Conservation (phyloP, 768 basidiomycete genomes). For the Boletellus sp. region DNA sequence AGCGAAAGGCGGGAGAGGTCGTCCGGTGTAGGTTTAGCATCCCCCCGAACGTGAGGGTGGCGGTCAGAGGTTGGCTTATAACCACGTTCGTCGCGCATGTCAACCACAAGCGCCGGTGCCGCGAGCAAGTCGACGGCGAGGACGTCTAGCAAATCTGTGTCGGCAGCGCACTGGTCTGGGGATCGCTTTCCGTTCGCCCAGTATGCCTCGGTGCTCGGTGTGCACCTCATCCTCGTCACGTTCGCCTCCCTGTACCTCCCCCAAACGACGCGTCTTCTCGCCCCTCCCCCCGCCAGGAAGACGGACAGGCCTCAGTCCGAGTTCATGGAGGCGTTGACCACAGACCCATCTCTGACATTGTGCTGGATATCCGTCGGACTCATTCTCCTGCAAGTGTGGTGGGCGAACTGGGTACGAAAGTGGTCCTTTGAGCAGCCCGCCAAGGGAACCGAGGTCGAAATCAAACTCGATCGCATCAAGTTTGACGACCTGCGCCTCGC, state of each 20-base stretch:
- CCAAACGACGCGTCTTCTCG: slow-evolving; percentile 47
- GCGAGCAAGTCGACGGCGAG: slow-evolving; percentile 2
- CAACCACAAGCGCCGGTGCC: not conserved
- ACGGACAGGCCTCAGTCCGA: slow-evolving; percentile 66
- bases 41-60: not conserved
- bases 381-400: slow-evolving; percentile 59
- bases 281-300: slow-evolving; percentile 31
- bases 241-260: slow-evolving; percentile 73
- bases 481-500: slow-evolving; percentile 36
- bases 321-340: slow-evolving; percentile 65
- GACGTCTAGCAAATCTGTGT: not conserved
- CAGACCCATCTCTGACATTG: slow-evolving; percentile 54
- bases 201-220: slow-evolving; percentile 65
- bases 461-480: slow-evolving; percentile 39
- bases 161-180: not conserved
- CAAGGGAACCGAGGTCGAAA: slow-evolving; percentile 41
- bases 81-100: not conserved
- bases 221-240: slow-evolving; percentile 60
- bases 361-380: slow-evolving; percentile 55
- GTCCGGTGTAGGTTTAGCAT: not conserved
- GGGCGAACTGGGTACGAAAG: slow-evolving; percentile 61
- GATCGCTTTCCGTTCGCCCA: slow-evolving; percentile 47
- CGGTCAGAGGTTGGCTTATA: too few relatives aligned
- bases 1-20: not conserved
- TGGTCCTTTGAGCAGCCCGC: slow-evolving; percentile 50